Percentiles rank a stretch among this genome's conserved stretches.
Conservation (phyloP, 208 protist species). For the Leishmania tropica region DNA sequence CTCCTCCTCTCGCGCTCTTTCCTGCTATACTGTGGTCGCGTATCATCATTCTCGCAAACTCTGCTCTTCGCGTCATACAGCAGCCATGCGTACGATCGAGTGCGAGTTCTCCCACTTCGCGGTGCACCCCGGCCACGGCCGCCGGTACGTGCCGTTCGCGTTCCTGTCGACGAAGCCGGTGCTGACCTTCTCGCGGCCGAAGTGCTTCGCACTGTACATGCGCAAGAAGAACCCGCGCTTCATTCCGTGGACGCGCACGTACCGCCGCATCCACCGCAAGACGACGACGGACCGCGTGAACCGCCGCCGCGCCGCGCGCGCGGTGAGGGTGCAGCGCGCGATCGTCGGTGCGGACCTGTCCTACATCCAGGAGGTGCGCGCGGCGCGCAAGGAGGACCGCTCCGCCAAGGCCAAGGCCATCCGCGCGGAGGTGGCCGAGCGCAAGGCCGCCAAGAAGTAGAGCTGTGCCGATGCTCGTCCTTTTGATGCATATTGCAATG, state of each 20-base stretch:
- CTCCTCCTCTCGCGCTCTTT: not conserved
- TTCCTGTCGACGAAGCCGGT: conserved; percentile 95
- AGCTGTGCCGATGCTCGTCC: not conserved
- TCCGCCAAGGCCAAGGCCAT: conserved; percentile 89
- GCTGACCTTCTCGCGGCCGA: conserved; percentile 90
- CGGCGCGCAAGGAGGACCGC: conserved; percentile 80
- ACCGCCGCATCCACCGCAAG: conserved; percentile 94
- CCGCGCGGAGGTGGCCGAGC: conserved; percentile 88
- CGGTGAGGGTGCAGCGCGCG: conserved; percentile 76
- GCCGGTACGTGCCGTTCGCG: conserved; percentile 93
- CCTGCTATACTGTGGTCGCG: not conserved
- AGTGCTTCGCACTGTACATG: conserved; percentile 93
- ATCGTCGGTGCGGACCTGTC: conserved; percentile 90
- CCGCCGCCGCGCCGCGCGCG: conserved; percentile 80
- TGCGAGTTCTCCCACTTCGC: conserved; percentile 94
- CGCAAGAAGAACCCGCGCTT: conserved; percentile 96
- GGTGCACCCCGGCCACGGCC: conserved; percentile 94
- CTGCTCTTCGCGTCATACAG: conserved; percentile 3
- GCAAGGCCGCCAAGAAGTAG: conserved; percentile 93
- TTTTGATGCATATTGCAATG: not conserved
- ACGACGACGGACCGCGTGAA: conserved; percentile 82
- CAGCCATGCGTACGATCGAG: conserved; percentile 89
- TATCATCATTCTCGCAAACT: not conserved
- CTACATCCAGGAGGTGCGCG: conserved; percentile 90
- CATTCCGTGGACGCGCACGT: conserved; percentile 93